Evolutionary conservation across 1,284 basidiomycete genomes (phyloP), one percentile per base, ranked within the genome.

Genomic region (Erythrobasidium hasegawianum): DNA sequence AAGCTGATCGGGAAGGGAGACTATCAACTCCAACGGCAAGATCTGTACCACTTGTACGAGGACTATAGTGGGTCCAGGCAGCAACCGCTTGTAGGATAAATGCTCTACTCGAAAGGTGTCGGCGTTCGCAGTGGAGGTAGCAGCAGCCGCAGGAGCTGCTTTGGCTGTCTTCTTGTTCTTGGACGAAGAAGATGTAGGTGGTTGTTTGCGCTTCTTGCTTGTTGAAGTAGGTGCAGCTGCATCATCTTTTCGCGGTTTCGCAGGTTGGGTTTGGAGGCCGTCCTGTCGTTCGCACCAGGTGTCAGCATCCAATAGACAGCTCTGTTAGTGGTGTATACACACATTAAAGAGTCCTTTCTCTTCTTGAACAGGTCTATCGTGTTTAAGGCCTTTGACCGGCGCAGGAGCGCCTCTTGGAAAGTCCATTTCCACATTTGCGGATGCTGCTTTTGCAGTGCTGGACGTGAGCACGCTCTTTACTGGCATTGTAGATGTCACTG

Each of bases 1-100:
- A 47, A 99, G 85, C 80, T 98, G 95, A 76, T 94, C 90, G 22
- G 96, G 95, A 22, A 99, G 82, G 7, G 94, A 97, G 24, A 98
- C 81, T 65, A 98, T 85, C 49, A 99, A 83, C 53, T 90, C 90
- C 24, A 98, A 85, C 2, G 95, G 90, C 70, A 92, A 86, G 54
- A 98, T 84, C 14, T 88, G 86, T 71, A 91, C 83, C 56, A 99
- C 83, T 78, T 92, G 89, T 38, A 87, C 87, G 38, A 98, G 81
- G 18, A 97, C 82, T 74, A 87, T 89, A 81, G 92, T 91, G 39
- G 94, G 95, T 38, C 86, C 81, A 40, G 83, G 79, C 8, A 97
- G 81, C 71, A 93, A 86, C 90, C 94, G 71, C 81, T 96, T 97
- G 81, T 97, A 96, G 75, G 92, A 95, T 52, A 97, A 81, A 76